Conservation (phyloP, 2,329 filamentous ascomycete genomes). For the Fusarium lateritium region DNA sequence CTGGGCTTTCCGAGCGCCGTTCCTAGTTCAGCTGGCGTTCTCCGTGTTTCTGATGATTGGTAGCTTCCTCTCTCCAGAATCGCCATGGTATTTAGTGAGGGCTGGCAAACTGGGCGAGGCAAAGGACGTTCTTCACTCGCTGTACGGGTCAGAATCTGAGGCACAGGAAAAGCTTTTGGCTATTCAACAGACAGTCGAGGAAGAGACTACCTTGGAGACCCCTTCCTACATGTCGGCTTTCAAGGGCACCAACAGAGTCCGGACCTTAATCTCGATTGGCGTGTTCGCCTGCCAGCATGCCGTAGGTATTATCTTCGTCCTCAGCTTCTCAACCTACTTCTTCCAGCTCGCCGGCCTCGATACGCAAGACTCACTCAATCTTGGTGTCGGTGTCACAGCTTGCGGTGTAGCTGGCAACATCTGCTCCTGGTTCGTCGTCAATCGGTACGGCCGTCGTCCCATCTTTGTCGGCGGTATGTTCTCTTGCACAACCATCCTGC, state of each 20-base stretch:
- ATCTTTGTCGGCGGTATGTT: conserved; percentile 56
- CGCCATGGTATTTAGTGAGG: conserved; percentile 58
- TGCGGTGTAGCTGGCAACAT: conserved; percentile 58
- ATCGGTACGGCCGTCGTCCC: conserved; percentile 56
- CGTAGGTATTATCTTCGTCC: conserved; percentile 61
- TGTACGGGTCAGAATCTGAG: conserved; percentile 53
- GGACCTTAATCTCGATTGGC: conserved; percentile 59
- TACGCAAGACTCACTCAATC: conserved; percentile 54
- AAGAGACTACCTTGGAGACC: conserved; percentile 50
- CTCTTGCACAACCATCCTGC: neutral
- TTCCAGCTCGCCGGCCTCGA: conserved; percentile 56
- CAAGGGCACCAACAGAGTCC: conserved; percentile 57
- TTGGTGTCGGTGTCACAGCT: conserved; percentile 59
- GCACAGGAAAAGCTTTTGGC: conserved; percentile 53
- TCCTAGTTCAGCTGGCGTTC: conserved; percentile 59
- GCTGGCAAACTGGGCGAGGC: conserved; percentile 52
- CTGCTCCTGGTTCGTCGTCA: conserved; percentile 57
- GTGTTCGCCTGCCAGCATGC: conserved; percentile 59
- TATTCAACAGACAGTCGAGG: conserved; percentile 53
- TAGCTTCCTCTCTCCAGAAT: conserved; percentile 59
- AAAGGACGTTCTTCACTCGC: conserved; percentile 47
- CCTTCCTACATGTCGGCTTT: conserved; percentile 58
- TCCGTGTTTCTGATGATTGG: conserved; percentile 50
- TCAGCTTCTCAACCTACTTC: conserved; percentile 60
- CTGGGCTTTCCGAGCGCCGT: conserved; percentile 66